phyloP scores from a whole-genome alignment of 2,329 filamentous ascomycete genomes.

The Aschersonia sp. region DNA sequence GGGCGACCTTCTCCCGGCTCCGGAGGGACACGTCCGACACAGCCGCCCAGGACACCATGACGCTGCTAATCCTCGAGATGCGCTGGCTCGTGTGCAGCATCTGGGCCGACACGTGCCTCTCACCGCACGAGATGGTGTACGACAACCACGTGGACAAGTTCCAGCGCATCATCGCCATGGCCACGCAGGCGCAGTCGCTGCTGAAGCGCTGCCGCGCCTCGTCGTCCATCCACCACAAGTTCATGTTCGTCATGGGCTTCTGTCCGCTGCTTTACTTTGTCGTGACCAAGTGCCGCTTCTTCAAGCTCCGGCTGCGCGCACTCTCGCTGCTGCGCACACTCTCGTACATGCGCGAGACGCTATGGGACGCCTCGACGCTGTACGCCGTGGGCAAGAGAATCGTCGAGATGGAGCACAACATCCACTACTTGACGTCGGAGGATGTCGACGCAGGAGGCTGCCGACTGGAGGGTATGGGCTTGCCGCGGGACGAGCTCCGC shows the following conservation, averaged over 20 bases:
- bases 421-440: constrained; percentile 10
- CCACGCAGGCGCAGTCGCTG: constrained; percentile 6
- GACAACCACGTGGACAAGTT: constrained; percentile 18
- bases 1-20: constrained; percentile 10
- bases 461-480: background rate
- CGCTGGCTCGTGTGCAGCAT: constrained; percentile 17
- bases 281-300: constrained; percentile 22
- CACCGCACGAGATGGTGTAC: constrained; percentile 17
- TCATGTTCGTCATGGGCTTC: constrained; percentile 27
- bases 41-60: background rate
- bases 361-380: constrained; percentile 21
- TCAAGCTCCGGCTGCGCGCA: constrained; percentile 18
- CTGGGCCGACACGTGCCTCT: constrained; percentile 17
- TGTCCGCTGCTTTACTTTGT: constrained; percentile 22
- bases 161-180: constrained; percentile 14
- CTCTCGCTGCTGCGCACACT: constrained; percentile 16
- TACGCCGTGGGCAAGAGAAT: constrained; percentile 16
- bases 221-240: constrained; percentile 10
- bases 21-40: background rate
- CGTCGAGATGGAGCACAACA: constrained; percentile 24
- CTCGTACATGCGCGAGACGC: constrained; percentile 16
- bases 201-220: background rate
- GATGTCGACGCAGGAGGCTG: constrained; percentile 1
- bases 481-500: background rate
- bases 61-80: constrained; percentile 12